These are phyloP conservation scores for Trichoderma asperelloides DNA, from an alignment of 495 filamentous ascomycete genomes.

Conservation along the genomic window DNA sequence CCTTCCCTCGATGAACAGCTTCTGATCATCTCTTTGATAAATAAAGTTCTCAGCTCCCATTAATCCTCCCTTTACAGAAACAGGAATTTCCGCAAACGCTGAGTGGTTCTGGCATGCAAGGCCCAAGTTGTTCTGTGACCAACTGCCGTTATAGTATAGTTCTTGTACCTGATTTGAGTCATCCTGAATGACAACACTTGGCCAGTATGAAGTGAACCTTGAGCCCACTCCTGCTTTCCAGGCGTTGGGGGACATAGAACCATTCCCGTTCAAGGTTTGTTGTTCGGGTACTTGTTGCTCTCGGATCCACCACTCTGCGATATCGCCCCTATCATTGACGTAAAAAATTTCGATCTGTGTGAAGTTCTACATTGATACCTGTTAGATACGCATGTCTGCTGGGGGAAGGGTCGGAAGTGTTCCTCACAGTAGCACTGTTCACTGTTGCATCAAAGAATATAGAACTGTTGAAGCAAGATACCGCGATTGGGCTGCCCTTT, in stretches of 20 bases:
- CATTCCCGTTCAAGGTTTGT: neutral
- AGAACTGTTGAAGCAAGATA: no score
- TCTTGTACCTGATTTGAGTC: neutral
- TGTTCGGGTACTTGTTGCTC: neutral
- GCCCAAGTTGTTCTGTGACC: neutral
- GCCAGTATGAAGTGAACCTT: neutral
- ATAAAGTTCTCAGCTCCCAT: neutral
- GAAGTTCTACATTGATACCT: no score
- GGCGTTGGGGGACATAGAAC: neutral
- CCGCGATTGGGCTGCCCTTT: no score
- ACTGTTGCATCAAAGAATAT: no score
- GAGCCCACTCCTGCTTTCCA: neutral
- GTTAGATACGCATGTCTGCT: no score
- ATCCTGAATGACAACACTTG: neutral
- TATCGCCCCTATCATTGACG: no score
- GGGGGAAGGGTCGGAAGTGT: no score
- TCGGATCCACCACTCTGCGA: no score
- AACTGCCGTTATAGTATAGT: neutral
- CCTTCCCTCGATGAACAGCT: neutral
- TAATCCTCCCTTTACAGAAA: neutral
- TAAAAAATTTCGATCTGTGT: no score
- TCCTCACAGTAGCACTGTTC: no score
- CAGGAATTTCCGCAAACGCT: neutral
- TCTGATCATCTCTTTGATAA: neutral
- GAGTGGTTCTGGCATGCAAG: neutral